A percentile compares a stretch with the other conserved stretches of the same genome.
These are phyloP conservation scores for Pseudonitzschia multiseries DNA, from an alignment of 108 stramenopile species.

Conservation along the genomic window DNA sequence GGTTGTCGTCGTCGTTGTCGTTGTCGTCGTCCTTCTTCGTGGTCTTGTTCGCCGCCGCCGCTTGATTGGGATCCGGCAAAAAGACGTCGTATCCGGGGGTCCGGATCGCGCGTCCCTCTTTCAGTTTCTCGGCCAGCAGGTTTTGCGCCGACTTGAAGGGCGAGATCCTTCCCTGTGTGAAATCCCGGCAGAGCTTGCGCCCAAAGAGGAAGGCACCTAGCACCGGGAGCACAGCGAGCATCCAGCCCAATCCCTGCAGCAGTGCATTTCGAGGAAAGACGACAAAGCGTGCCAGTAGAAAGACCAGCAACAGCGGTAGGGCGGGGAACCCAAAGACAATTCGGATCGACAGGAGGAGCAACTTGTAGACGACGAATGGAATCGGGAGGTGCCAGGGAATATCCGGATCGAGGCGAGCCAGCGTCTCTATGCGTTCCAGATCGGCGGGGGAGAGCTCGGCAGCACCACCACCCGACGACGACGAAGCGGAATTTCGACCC, in stretches of 20 bases:
- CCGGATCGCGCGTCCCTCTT: conserved; percentile 40
- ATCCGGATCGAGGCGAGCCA: conserved; percentile 4
- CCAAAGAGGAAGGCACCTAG: neutral
- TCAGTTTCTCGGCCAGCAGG: conserved; percentile 36
- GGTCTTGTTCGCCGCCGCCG: no score
- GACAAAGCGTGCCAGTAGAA: neutral
- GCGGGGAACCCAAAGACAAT: neutral
- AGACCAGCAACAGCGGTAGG: neutral
- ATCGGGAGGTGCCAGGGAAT: conserved; percentile 1
- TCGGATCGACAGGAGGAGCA: neutral
- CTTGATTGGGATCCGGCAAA: no score
- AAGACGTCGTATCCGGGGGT: conserved; percentile 52
- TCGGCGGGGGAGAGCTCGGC: no score
- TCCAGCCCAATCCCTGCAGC: neutral
- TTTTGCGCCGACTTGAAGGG: conserved; percentile 55
- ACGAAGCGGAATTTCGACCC: no score
- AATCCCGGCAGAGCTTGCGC: neutral
- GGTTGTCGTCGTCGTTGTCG: conserved; percentile 32
- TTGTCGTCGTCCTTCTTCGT: conserved; percentile 41
- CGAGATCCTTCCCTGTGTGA: conserved; percentile 48
- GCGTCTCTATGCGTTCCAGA: no score
- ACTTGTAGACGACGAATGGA: neutral
- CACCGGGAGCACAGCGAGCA: neutral
- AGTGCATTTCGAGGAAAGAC: neutral
- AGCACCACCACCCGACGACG: no score